A percentile compares a stretch with the other conserved stretches of the same genome.
These are phyloP conservation scores for Fusarium globosum DNA, from an alignment of 2,329 filamentous ascomycete species.

Conservation along the genomic window DNA sequence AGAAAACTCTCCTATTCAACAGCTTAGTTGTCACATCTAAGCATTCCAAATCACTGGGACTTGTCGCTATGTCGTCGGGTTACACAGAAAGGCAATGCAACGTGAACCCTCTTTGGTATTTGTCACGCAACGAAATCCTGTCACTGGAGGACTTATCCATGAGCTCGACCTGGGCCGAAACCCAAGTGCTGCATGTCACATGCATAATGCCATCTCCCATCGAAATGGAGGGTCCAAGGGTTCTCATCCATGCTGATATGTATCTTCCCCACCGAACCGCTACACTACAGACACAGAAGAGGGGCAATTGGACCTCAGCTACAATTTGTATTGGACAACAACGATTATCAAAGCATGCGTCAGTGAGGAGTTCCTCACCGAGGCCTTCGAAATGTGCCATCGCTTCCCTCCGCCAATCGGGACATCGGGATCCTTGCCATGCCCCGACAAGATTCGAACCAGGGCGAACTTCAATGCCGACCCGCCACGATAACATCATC, in stretches of 20 bases:
- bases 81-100: neutral
- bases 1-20: accelerated
- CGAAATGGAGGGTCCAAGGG: neutral
- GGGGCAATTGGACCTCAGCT: accelerated
- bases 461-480: neutral
- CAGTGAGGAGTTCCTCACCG: neutral
- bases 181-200: neutral
- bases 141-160: neutral
- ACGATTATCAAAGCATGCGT: constrained; percentile 14
- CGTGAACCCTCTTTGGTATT: neutral
- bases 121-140: neutral
- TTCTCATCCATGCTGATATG: neutral
- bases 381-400: neutral
- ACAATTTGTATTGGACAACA: neutral
- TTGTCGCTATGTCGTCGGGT: neutral
- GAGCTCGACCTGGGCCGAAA: neutral
- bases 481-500: neutral
- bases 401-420: neutral
- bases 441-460: neutral
- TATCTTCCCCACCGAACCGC: neutral
- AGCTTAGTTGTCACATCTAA: neutral
- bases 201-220: neutral
- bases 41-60: neutral
- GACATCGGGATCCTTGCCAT: neutral
- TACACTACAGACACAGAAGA: neutral